Conservation (phyloP, 2,329 filamentous ascomycete genomes). For the Pseudopithomyces maydicus region DNA sequence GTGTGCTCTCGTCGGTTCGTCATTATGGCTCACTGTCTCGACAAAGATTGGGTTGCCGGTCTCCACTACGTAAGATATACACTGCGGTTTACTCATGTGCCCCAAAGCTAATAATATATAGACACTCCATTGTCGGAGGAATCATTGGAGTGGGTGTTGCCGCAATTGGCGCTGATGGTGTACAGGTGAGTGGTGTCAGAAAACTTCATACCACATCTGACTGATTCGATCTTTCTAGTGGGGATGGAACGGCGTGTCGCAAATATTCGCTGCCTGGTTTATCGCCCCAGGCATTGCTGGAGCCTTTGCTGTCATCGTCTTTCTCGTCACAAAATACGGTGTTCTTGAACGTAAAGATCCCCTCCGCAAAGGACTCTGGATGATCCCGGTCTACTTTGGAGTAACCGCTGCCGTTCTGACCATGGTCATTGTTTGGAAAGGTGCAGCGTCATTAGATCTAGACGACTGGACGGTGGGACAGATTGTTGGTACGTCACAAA, state of each 20-base stretch:
- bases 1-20: slow-evolving; percentile 65
- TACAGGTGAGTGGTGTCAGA: slow-evolving; percentile 41
- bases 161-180: slow-evolving; percentile 60
- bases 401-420: slow-evolving; percentile 60
- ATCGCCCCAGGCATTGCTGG: slow-evolving; percentile 59
- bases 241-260: slow-evolving; percentile 59
- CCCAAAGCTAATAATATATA: too few relatives aligned
- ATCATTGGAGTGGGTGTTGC: slow-evolving; percentile 55
- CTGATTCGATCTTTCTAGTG: slow-evolving; percentile 41
- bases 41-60: neutral
- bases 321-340: slow-evolving; percentile 61
- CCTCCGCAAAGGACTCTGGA: slow-evolving; percentile 57
- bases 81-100: neutral
- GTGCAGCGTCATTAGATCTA: slow-evolving; percentile 51
- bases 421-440: slow-evolving; percentile 52
- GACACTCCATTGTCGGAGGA: slow-evolving; percentile 55
- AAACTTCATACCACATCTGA: too few relatives aligned
- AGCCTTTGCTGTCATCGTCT: slow-evolving; percentile 59
- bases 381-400: slow-evolving; percentile 63
- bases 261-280: slow-evolving; percentile 56
- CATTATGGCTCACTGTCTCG: slow-evolving; percentile 65
- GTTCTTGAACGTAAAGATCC: slow-evolving; percentile 61
- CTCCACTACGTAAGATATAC: neutral
- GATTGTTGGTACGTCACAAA: slow-evolving; percentile 53
- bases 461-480: slow-evolving; percentile 51